Conservation (phyloP, 306 rosid species). For the Gleditsia sinensis region DNA sequence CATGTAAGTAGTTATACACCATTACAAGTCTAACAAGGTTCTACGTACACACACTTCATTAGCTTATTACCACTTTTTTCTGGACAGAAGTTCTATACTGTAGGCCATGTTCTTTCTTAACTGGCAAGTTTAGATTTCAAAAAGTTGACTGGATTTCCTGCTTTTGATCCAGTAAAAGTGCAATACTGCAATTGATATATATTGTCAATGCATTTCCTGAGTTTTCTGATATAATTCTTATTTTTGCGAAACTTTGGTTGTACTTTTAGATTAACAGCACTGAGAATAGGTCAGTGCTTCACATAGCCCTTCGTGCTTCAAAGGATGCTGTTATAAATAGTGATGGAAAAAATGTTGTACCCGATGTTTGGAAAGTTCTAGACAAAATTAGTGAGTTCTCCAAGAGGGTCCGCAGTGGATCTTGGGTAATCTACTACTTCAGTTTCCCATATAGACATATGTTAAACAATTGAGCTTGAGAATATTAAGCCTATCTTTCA, state of each 20-base stretch:
- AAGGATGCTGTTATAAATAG: slow-evolving; percentile 68
- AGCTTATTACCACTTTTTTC: background rate
- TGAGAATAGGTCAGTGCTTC: slow-evolving; percentile 82
- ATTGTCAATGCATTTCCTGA: background rate
- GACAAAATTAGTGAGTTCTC: slow-evolving; percentile 81
- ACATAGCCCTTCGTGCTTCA: slow-evolving; percentile 83
- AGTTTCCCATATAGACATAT: slow-evolving; percentile 9
- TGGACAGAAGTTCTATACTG: background rate
- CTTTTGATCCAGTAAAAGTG: background rate
- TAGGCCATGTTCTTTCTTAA: background rate
- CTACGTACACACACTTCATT: background rate
- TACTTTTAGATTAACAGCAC: slow-evolving; percentile 81
- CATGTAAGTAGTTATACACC: slow-evolving; percentile 48
- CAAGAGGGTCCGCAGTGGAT: slow-evolving; percentile 73
- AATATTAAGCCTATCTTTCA: slow-evolving; percentile 7
- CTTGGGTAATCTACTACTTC: slow-evolving; percentile 66
- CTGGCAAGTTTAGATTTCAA: background rate
- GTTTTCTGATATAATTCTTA: background rate
- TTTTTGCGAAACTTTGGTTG: slow-evolving; percentile 16
- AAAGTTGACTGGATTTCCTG: background rate
- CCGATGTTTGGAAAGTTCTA: slow-evolving; percentile 88
- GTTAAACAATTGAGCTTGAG: slow-evolving; percentile 23
- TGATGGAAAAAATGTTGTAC: slow-evolving; percentile 81
- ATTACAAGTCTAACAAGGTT: background rate
- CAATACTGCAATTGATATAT: background rate